Evolutionary conservation across 495 filamentous ascomycete species (phyloP), one percentile per base, ranked within the genome.

Genomic region (Penicillium argentinense): DNA sequence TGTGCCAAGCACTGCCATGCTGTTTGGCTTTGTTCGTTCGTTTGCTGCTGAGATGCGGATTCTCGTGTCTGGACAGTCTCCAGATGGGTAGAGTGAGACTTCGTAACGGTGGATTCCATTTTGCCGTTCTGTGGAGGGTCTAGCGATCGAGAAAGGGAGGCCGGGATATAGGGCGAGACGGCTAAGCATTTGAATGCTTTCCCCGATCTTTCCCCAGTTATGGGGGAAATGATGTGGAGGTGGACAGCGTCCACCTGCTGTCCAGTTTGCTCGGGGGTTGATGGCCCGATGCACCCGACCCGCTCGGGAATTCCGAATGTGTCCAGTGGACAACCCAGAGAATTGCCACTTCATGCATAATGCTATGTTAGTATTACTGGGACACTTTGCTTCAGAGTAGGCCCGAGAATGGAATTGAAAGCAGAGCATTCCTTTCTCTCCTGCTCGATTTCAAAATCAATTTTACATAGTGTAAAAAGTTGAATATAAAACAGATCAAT

Each of bases 1-100:
- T 45, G 33, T 1, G 33, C 30, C 13, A 45, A 13, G 13, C 42
- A 45, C 17, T 37, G 12, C 42, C 42, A 45, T n/a, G 42, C 27
- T 13, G 42, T 36, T n/a, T 25, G 14, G 3, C 19, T 9, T 4
- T 24, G 29, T n/a, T n/a, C n/a, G 7, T 8, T 9, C 19, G 11
- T 14, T 9, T 13, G 17, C 14, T 36, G 14, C 3, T 29, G 24
- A 11, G 14, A 25, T 9, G 17, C n/a, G 17, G 25, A 16, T 9
- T 45, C 42, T 1, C 24, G 42, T 11, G 19, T 45, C 9, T 28
- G 5, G 21, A 45, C 23, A 45, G 36, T 27, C 12, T 45, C 42
- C 30, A 45, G 17, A 28, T 45, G 42, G 1, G 42, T 5, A 6
- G 42, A 37, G 8, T 45, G 25, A 8, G 19, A 45, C 22, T 45